Evolutionary conservation across 2,329 filamentous ascomycete genomes (phyloP).

Genomic region (Fusarium sp.): DNA sequence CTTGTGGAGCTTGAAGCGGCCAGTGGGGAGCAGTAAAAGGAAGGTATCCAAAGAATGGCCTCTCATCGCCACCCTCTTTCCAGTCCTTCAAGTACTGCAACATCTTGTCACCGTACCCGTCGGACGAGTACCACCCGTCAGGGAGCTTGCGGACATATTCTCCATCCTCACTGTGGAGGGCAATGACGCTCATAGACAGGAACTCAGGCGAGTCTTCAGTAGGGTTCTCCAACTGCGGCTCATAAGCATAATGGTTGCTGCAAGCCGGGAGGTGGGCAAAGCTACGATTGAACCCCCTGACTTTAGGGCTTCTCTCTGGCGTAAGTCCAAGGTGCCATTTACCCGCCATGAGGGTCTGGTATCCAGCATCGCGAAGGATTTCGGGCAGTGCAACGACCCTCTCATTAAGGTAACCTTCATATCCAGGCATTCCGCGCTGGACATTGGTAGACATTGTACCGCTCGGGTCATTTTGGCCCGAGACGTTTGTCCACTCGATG

Average conservation of each 20-base stretch:
- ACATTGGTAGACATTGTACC: background rate
- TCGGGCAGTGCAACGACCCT: slow-evolving; percentile 5
- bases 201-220: no score
- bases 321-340: slow-evolving; percentile 17
- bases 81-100: background rate
- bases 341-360: slow-evolving; percentile 9
- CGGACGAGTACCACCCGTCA: background rate
- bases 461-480: no score
- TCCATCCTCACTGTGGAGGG: background rate
- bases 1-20: background rate
- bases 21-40: slow-evolving; percentile 11
- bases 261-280: slow-evolving; percentile 60
- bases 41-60: slow-evolving; percentile 10
- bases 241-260: slow-evolving; percentile 66
- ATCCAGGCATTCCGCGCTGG: background rate
- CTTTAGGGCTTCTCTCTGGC: background rate
- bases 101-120: slow-evolving; percentile 3
- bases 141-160: background rate
- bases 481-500: background rate
- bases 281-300: slow-evolving; percentile 16
- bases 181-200: background rate
- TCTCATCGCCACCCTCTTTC: background rate
- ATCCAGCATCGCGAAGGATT: slow-evolving; percentile 3
- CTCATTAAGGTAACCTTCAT: slow-evolving; percentile 1
- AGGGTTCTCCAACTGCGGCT: background rate